Conservation (phyloP, 2,329 filamentous ascomycete genomes). For the Diaporthe amygdali region DNA sequence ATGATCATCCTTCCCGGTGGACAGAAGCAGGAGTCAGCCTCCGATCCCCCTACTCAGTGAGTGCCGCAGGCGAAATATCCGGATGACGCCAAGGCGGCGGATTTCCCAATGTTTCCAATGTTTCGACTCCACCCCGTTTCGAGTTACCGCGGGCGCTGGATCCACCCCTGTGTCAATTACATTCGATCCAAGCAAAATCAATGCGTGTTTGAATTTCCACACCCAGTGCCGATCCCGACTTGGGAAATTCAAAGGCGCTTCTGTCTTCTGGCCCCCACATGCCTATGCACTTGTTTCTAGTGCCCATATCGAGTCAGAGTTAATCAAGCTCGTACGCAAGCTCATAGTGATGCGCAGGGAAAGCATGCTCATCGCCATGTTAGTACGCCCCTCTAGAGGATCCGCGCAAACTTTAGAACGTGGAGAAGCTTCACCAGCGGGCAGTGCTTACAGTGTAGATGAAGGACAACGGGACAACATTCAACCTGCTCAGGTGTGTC, state of each 20-base stretch:
- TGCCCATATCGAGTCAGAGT: background rate
- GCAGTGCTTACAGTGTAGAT: background rate
- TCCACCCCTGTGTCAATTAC: slow-evolving; percentile 13
- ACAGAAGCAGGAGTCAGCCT: background rate
- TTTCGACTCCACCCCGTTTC: slow-evolving; percentile 12
- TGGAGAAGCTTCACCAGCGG: background rate
- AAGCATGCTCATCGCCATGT: background rate
- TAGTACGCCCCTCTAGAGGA: background rate
- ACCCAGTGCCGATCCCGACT: background rate
- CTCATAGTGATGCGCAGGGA: background rate
- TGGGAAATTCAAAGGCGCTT: background rate
- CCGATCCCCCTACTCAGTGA: background rate
- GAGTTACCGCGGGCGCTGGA: background rate
- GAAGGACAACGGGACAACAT: background rate
- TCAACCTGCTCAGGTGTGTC: background rate
- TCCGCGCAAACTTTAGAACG: background rate
- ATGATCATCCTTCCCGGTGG: slow-evolving; percentile 1
- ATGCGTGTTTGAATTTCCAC: slow-evolving; percentile 1
- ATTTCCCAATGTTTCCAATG: slow-evolving; percentile 7
- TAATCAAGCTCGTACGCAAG: slow-evolving; percentile 7
- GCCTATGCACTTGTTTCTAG: background rate
- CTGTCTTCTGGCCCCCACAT: background rate
- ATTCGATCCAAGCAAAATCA: background rate
- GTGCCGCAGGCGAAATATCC: slow-evolving; percentile 9
- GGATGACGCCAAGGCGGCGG: slow-evolving; percentile 9